These are phyloP conservation scores for Coix lacrymajobi DNA, from an alignment of 176 grass and related monocot genomes.

Conservation along the genomic window DNA sequence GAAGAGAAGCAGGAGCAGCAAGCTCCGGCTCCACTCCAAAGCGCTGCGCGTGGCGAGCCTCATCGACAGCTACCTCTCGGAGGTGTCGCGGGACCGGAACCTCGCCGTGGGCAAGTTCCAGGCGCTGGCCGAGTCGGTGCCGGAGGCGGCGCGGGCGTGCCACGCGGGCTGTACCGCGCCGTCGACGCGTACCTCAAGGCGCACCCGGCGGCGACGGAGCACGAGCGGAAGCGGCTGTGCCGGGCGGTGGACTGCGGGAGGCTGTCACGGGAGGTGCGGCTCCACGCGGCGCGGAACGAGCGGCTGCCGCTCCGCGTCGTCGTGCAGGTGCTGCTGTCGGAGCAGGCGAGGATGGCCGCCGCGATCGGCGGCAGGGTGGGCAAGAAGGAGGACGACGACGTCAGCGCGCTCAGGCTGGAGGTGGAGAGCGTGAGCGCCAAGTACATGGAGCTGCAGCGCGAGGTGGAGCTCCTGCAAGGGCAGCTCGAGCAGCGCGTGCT, in stretches of 20 bases:
- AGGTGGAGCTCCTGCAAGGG: slow-evolving; percentile 76
- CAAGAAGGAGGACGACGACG: slow-evolving; percentile 64
- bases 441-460: slow-evolving; percentile 90
- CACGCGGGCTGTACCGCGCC: slow-evolving; percentile 82
- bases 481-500: slow-evolving; percentile 47
- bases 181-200: slow-evolving; percentile 96
- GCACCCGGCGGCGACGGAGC: slow-evolving; percentile 72
- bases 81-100: slow-evolving; percentile 88
- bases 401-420: slow-evolving; percentile 86
- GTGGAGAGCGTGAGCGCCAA: slow-evolving; percentile 83
- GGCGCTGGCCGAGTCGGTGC: slow-evolving; percentile 76
- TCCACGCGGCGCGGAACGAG: slow-evolving; percentile 95
- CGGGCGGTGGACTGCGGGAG: slow-evolving; percentile 93
- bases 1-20: neutral
- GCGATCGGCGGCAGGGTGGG: slow-evolving; percentile 54
- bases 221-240: slow-evolving; percentile 89
- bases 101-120: slow-evolving; percentile 85
- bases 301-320: slow-evolving; percentile 84
- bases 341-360: slow-evolving; percentile 88
- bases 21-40: slow-evolving; percentile 25
- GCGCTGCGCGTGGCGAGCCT: slow-evolving; percentile 50
- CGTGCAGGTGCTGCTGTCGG: slow-evolving; percentile 86
- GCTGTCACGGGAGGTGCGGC: slow-evolving; percentile 81
- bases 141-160: slow-evolving; percentile 59
- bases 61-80: slow-evolving; percentile 81